These are phyloP conservation scores for Termitomyces sp. DNA, from an alignment of 768 basidiomycete species.

Conservation along the genomic window DNA sequence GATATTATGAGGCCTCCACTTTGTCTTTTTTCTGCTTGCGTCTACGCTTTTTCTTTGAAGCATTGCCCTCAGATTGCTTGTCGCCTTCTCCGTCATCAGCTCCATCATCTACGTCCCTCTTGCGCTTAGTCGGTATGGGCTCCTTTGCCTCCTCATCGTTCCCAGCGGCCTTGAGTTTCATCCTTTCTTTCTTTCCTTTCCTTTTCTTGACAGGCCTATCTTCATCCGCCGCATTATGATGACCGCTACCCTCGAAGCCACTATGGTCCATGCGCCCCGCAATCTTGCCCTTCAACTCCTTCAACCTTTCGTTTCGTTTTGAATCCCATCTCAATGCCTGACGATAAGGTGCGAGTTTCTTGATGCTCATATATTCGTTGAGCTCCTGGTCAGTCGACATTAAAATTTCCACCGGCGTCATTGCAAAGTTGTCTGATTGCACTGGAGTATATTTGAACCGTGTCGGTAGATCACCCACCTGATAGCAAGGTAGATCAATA, in stretches of 20 bases:
- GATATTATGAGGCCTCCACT: constrained; percentile 2
- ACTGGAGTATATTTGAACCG: constrained; percentile 90
- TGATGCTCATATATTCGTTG: constrained; percentile 87
- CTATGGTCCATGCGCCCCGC: constrained; percentile 33
- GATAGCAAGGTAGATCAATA: constrained; percentile 4
- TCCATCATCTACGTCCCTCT: constrained; percentile 17
- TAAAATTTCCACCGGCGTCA: constrained; percentile 84
- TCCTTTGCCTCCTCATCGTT: constrained; percentile 17
- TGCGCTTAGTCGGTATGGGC: constrained; percentile 12
- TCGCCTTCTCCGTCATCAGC: constrained; percentile 48
- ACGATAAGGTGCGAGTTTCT: constrained; percentile 90
- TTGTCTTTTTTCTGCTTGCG: constrained; percentile 19
- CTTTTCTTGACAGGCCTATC: constrained; percentile 50
- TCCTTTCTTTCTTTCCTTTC: constrained; percentile 68
- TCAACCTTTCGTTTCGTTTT: constrained; percentile 58
- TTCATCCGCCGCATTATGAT: constrained; percentile 8
- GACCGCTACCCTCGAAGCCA: constrained; percentile 18
- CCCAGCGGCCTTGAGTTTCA: constrained; percentile 39
- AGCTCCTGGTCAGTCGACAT: constrained; percentile 91
- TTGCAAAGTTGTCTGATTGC: constrained; percentile 55
- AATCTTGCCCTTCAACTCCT: constrained; percentile 69
- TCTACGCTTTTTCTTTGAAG: constrained; percentile 29
- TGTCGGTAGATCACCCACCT: constrained; percentile 89
- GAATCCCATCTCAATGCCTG: constrained; percentile 59
- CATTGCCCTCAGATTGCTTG: constrained; percentile 18